Evolutionary conservation across 176 grass and related monocot species (phyloP), one percentile per base, ranked within the genome.

Genomic region (Carex littledalei): DNA sequence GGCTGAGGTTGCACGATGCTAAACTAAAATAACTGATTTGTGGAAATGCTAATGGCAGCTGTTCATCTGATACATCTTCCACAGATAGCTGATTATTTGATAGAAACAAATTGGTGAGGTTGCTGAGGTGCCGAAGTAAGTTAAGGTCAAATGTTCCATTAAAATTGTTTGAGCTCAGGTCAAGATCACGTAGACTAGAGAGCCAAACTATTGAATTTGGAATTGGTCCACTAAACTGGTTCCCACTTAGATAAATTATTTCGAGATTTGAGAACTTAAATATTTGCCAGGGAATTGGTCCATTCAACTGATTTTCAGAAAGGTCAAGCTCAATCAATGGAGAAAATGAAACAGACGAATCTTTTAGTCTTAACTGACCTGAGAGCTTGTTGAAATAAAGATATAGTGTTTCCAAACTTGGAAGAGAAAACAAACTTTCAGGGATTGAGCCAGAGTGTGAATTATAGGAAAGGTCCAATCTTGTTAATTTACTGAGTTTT

Each of bases 1-100:
- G 69, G 2, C 35, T 79, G n/a, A 91, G 82, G 75, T 90, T 85
- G 47, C 89, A 90, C 14, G 24, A 37, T 15, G 68, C 77, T 22
- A 91, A 29, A 3, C 4, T 6, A 17, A 91, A 0, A 0, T 0
- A 0, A 0, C 0, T 0, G 2, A 86, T 39, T 70, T 2, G 0
- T n/a, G 31, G 34, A 12, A 49, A 66, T 56, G 1, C 24, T 1
- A 31, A 24, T 15, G 10, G 77, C 3, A 35, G 8, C 26, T 55
- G 21, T 6, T 32, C n/a, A 64, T 4, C 34, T 34, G 67, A 22
- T 0, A 18, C 54, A 57, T 84, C 85, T 8, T 41, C 84, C 6
- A 90, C 22, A n/a, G 47, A 85, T 2, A 90, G 4, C 14, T 74
- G 69, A 65, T 85, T 90, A 50, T 88, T 1, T 52, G 50, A 60